Evolutionary conservation across 257 asterid genomes (phyloP).

Genomic region (Striga asiatica): DNA sequence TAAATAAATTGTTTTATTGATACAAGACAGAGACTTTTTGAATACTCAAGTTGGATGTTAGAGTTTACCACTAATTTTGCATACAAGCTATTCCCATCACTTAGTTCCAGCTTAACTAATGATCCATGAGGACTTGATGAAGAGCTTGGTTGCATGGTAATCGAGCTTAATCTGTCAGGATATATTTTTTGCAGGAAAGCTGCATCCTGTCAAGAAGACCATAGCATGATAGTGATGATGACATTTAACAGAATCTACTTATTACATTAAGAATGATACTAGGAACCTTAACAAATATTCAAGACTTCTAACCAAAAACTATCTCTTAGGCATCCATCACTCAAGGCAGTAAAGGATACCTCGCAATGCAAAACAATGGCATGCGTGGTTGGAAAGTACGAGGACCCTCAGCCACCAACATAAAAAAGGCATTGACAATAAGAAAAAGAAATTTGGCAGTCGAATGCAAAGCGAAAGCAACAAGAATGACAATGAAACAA

Average conservation of each 20-base stretch:
- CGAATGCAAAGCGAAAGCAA: neutral
- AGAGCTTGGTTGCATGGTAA: constrained; percentile 38
- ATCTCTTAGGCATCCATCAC: neutral
- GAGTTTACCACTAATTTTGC: constrained; percentile 81
- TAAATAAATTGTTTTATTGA: neutral
- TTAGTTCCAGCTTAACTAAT: constrained; percentile 57
- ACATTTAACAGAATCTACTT: neutral
- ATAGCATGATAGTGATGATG: neutral
- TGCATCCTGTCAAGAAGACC: constrained; percentile 36
- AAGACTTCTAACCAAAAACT: neutral
- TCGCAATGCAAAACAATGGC: neutral
- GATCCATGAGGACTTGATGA: constrained; percentile 40
- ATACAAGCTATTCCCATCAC: constrained; percentile 57
- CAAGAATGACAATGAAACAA: neutral
- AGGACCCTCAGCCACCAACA: neutral
- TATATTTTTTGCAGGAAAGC: constrained; percentile 46
- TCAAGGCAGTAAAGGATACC: neutral
- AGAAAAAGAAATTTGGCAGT: neutral
- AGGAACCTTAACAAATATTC: neutral
- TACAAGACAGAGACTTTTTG: neutral
- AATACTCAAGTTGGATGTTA: neutral
- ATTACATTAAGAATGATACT: neutral
- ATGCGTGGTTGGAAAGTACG: neutral
- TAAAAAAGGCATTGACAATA: neutral
- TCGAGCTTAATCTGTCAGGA: constrained; percentile 61